A percentile compares a stretch with the other conserved stretches of the same genome.
phyloP scores from a whole-genome alignment of 805 yeast species.

The Cyberlindnera xylosilytica region DNA sequence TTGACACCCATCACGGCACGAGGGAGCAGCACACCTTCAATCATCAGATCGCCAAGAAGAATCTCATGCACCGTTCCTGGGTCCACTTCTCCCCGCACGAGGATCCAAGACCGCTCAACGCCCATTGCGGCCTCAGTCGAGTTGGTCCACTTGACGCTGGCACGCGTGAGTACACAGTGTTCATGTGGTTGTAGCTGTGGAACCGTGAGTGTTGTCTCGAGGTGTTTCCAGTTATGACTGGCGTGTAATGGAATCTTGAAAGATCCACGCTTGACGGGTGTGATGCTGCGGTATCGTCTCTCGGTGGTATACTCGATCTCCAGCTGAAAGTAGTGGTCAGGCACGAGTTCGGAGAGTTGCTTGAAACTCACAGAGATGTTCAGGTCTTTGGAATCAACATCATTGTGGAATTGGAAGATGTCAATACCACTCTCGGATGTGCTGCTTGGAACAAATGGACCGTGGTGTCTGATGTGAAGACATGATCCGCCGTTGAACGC shows the following conservation, averaged over 20 bases:
- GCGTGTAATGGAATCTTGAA: slow-evolving; percentile 30
- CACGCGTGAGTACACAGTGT: slow-evolving; percentile 24
- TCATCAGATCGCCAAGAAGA: slow-evolving; percentile 25
- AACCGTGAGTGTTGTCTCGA: slow-evolving; percentile 15
- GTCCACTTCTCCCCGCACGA: slow-evolving; percentile 11
- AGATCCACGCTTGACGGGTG: slow-evolving; percentile 31
- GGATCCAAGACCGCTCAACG: slow-evolving; percentile 26
- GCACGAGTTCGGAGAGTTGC: slow-evolving; percentile 19
- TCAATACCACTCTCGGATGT: slow-evolving; percentile 8
- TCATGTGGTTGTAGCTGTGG: slow-evolving; percentile 25
- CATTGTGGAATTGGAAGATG: slow-evolving; percentile 31
- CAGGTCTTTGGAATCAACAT: slow-evolving; percentile 19
- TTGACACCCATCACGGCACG: neutral
- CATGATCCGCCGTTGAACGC: slow-evolving; percentile 37
- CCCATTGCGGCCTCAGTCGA: slow-evolving; percentile 8
- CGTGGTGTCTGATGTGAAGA: slow-evolving; percentile 25
- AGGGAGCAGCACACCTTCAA: slow-evolving; percentile 10
- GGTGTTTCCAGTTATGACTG: slow-evolving; percentile 19
- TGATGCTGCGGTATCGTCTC: slow-evolving; percentile 29
- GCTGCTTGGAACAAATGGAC: neutral
- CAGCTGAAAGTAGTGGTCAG: slow-evolving; percentile 28
- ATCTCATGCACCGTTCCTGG: slow-evolving; percentile 15
- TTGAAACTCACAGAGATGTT: slow-evolving; percentile 26
- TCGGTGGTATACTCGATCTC: slow-evolving; percentile 33
- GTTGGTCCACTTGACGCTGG: slow-evolving; percentile 7